Evolutionary conservation across 305 asterid species (phyloP), one percentile per base, ranked within the genome.

Genomic region (Fraxinus dipetala): DNA sequence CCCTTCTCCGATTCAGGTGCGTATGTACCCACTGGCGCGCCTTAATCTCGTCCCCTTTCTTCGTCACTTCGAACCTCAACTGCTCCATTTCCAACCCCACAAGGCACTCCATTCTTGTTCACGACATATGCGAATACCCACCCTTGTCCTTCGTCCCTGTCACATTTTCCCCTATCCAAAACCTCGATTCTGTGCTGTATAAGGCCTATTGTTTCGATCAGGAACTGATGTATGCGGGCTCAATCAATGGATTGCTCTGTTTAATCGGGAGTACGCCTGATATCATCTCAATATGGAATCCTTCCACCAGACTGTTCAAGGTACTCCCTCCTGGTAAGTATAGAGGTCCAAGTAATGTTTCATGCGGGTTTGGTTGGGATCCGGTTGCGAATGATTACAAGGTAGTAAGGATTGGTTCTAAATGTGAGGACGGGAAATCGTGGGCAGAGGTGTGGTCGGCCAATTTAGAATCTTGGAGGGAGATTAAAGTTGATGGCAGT

Each of bases 291-390:
- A 38, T 36, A 5, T 31, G 69, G 74, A 43, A 56, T 11, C 82
- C 40, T 13, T 79, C 13, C 65, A 72, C 77, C 70, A 65, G 9
- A 31, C 82, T 30, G 3, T 70, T 6, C 43, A 70, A 16, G 75
- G 35, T 2, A 31, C 43, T 70, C 43, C 75, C 75, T 5, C 22
- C 40, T 6, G 40, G 75, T 31, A 70, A 70, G 35, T 32, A 30
- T 70, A 26, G 3, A n/a, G 18, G 24, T 56, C 9, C 34, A 16
- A 6, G 28, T 40, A n/a, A 0, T 30, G 4, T 72, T 31, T 14
- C 82, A 0, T 10, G 72, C 16, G 82, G 69, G n/a, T 79, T 79
- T 69, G 82, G 78, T 45, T 79, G 54, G 16, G 82, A 79, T 79
- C 48, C 82, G 14, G 22, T 26, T 28, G 35, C 45, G 1, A 45